Conservation (phyloP, 2,329 filamentous ascomycete species). For the Mollisia scopiformis region DNA sequence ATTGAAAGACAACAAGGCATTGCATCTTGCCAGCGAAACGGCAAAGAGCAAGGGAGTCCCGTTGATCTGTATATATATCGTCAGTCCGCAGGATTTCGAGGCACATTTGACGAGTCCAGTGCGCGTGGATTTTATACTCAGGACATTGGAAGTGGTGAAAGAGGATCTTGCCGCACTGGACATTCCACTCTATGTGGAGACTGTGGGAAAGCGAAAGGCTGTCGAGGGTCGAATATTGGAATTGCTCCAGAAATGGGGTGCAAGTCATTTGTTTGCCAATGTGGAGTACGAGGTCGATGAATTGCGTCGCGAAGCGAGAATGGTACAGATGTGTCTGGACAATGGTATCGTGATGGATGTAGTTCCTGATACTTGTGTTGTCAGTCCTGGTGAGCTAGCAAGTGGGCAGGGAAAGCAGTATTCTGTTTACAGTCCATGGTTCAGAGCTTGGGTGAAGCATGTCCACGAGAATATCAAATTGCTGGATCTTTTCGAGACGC, state of each 20-base stretch:
- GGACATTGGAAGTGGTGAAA: constrained; percentile 68
- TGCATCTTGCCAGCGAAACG: constrained; percentile 45
- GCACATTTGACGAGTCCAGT: constrained; percentile 76
- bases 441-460: constrained; percentile 72
- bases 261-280: constrained; percentile 77
- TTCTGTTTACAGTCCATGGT: constrained; percentile 85
- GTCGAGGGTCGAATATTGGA: constrained; percentile 65
- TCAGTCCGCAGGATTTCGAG: constrained; percentile 83
- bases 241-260: constrained; percentile 72
- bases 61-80: constrained; percentile 75
- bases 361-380: constrained; percentile 81
- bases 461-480: constrained; percentile 71
- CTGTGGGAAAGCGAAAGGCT: constrained; percentile 64
- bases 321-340: constrained; percentile 64
- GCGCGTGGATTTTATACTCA: constrained; percentile 79
- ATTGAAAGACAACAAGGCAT: constrained; percentile 70
- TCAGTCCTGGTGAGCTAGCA: constrained; percentile 69
- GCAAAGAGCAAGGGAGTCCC: constrained; percentile 37
- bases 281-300: constrained; percentile 94
- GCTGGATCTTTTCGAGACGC: constrained; percentile 62
- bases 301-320: constrained; percentile 71
- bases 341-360: constrained; percentile 71
- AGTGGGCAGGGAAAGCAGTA: constrained; percentile 78
- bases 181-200: constrained; percentile 80
- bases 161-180: constrained; percentile 69